Percentiles rank a stretch among this genome's conserved stretches.
Conservation (phyloP, 192 early-diverging fungal species). For the Ambispora gerdemannii region DNA sequence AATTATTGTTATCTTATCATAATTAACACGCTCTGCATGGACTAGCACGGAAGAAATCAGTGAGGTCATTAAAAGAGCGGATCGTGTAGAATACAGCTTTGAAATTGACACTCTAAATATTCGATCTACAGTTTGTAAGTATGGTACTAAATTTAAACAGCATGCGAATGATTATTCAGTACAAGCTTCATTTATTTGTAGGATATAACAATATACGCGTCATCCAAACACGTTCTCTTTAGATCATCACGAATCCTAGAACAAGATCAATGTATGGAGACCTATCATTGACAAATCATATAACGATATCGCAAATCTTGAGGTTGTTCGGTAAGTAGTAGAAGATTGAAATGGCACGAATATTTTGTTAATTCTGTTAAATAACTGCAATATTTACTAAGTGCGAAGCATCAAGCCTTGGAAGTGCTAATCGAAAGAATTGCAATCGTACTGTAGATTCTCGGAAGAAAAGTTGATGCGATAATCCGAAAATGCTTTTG, state of each 20-base stretch:
- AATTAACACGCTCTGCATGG: constrained; percentile 4
- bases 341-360: constrained; percentile 73
- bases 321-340: constrained; percentile 63
- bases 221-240: constrained; percentile 13
- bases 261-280: constrained; percentile 17
- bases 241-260: constrained; percentile 3
- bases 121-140: constrained; percentile 18
- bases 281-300: not conserved
- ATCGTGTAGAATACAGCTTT: not conserved
- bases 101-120: constrained; percentile 12
- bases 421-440: constrained; percentile 15
- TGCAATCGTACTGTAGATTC: constrained; percentile 13
- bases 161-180: not conserved
- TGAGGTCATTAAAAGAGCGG: not conserved
- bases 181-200: not conserved
- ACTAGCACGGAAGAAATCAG: not conserved
- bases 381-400: constrained; percentile 23
- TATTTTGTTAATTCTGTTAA: constrained; percentile 58
- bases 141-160: constrained; percentile 19
- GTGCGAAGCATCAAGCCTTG: constrained; percentile 12
- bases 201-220: constrained; percentile 11
- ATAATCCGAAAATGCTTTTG: constrained; percentile 27
- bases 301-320: constrained; percentile 8
- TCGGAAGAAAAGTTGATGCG: constrained; percentile 17
- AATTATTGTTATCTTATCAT: not conserved